A percentile compares a stretch with the other conserved stretches of the same genome.
These are phyloP conservation scores for Chlorociboria aeruginascens DNA, from an alignment of 495 filamentous ascomycete species.

Conservation along the genomic window DNA sequence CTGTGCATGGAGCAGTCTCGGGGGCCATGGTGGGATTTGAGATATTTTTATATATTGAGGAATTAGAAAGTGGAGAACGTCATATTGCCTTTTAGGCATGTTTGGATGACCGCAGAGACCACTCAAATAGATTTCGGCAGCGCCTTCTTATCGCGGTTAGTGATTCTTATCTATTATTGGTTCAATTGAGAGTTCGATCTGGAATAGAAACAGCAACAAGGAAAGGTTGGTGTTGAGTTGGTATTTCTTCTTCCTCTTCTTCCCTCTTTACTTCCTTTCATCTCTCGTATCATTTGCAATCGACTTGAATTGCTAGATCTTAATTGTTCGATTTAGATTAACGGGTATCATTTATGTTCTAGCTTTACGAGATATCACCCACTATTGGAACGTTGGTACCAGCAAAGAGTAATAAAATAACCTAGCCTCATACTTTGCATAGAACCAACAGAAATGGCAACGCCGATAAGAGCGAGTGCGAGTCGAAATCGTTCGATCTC, in stretches of 20 bases:
- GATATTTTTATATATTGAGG: no score
- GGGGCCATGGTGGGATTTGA: no score
- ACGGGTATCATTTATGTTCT: background rate
- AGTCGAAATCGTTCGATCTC: slow-evolving; percentile 10
- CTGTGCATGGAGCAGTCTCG: background rate
- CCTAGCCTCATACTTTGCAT: background rate
- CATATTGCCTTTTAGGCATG: no score
- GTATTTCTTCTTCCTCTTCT: background rate
- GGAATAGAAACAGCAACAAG: background rate
- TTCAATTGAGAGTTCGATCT: no score
- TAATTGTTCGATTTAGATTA: background rate
- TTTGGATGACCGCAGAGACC: no score
- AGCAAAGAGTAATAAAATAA: background rate
- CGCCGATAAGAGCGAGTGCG: slow-evolving; percentile 7
- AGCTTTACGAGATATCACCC: background rate
- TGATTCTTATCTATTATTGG: no score
- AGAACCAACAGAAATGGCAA: slow-evolving; percentile 7
- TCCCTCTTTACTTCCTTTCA: background rate
- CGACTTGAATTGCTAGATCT: background rate
- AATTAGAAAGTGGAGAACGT: no score
- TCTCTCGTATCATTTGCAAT: background rate
- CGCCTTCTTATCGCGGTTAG: slow-evolving; percentile 7
- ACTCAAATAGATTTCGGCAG: background rate
- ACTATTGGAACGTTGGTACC: background rate
- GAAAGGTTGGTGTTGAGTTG: background rate